phyloP scores from a whole-genome alignment of 495 filamentous ascomycete genomes.

The Astrocystis sublimbata region DNA sequence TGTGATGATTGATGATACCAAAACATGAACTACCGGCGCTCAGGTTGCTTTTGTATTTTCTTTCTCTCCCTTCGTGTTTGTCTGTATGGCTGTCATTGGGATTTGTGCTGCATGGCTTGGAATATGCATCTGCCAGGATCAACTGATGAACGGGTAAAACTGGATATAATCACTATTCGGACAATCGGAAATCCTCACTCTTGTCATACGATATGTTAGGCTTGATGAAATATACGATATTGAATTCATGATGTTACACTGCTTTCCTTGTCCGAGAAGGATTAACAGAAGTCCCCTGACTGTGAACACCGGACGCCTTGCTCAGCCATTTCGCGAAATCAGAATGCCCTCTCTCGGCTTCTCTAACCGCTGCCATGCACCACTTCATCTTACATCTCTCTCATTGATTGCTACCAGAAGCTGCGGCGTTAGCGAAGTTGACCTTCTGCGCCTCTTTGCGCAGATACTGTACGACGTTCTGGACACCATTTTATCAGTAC shows the following conservation, averaged over 20 bases:
- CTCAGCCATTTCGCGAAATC: neutral
- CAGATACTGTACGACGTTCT: constrained; percentile 75
- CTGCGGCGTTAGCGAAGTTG: constrained; percentile 33
- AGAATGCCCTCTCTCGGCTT: too few relatives aligned
- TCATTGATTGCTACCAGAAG: constrained; percentile 24
- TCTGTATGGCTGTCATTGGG: neutral
- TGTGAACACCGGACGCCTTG: constrained; percentile 10
- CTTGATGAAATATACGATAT: neutral
- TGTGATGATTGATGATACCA: constrained; percentile 14
- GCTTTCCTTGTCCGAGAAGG: neutral
- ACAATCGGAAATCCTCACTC: neutral
- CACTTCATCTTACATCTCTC: neutral
- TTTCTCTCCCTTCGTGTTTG: neutral
- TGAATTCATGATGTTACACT: neutral
- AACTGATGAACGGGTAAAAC: neutral
- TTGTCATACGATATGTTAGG: neutral
- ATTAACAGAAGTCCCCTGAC: neutral
- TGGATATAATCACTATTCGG: neutral
- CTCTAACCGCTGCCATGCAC: too few relatives aligned
- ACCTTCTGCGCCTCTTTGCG: constrained; percentile 59
- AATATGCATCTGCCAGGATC: neutral
- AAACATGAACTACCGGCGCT: constrained; percentile 1
- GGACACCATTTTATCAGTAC: too few relatives aligned
- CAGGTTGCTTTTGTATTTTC: neutral
- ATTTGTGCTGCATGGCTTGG: constrained; percentile 6